A percentile compares a stretch with the other conserved stretches of the same genome.
Conservation (phyloP, 106 monocot species). For the Dendrobium catenatum region DNA sequence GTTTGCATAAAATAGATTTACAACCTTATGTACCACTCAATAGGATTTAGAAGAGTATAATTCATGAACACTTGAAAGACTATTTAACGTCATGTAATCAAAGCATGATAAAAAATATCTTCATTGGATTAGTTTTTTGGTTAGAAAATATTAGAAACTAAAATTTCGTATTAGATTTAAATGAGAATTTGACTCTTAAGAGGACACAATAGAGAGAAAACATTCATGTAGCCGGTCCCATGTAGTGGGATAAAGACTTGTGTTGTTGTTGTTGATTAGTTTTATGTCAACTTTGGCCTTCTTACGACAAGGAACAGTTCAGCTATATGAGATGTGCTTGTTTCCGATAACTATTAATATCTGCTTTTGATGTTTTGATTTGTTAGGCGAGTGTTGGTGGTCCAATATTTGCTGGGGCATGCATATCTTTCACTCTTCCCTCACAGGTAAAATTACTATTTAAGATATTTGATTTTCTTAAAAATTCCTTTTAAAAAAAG, state of each 20-base stretch:
- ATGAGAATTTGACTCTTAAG: too few species aligned
- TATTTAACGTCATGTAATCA: not conserved
- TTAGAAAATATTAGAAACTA: too few species aligned
- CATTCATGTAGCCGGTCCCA: too few species aligned
- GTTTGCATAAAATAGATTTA: not conserved
- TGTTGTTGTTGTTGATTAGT: not conserved
- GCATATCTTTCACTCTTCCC: conserved; percentile 52
- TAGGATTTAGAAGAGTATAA: not conserved
- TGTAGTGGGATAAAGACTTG: too few species aligned
- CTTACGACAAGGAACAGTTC: not conserved
- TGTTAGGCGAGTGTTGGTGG: conserved; percentile 54
- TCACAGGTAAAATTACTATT: conserved; percentile 42
- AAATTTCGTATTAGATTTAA: too few species aligned
- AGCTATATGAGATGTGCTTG: not conserved
- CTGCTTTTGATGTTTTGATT: not conserved
- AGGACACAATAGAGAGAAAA: too few species aligned
- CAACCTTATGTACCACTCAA: too few species aligned
- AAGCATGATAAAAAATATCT: not conserved
- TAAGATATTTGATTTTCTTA: not conserved
- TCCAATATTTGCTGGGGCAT: conserved; percentile 81
- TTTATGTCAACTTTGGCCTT: not conserved
- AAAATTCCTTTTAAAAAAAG: not conserved
- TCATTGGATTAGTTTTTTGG: not conserved
- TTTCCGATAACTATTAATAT: not conserved
- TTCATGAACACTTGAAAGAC: not conserved